Evolutionary conservation across 441 rosid species (phyloP), one percentile per base, ranked within the genome.

Genomic region (Brassica balearica): DNA sequence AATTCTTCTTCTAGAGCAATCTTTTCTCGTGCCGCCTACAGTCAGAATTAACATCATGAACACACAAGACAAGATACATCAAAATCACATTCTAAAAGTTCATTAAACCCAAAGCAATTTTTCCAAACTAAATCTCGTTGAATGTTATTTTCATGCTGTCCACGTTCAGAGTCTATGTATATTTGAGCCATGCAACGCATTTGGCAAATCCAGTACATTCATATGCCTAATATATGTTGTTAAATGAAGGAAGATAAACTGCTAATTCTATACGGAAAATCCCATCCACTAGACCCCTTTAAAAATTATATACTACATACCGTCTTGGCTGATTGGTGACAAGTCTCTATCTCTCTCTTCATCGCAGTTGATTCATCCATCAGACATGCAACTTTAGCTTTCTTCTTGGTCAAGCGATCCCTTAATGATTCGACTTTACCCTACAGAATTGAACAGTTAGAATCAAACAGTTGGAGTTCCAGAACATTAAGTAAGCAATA

Each of bases 1-100:
- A 83, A 79, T 75, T 90, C 91, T 72, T 85, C 88, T 71, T 83
- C 84, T 71, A 90, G 83, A 82, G 91, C 91, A 78, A 84, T 74
- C 74, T 89, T 90, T 81, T 83, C 86, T 69, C 87, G 86, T 68
- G 84, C 88, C 53, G 98, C 98, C 99, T 96, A 78, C 29, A 55
- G 76, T 53, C 65, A 72, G 53, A 25, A 77, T 62, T 73, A 71
- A 20, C 75, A 73, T 73, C 59, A 80, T 29, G 20, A 68, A 72
- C 71, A 58, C 15, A 55, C 60, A 15, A 6, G 60, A 69, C 43
- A 69, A 48, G 22, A 74, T 69, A 17, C 46, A 34, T 25, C 69
- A 73, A 65, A 25, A 64, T 14, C 32, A 69, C 43, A 11, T 34
- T 15, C 1, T 10, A 58, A 9, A 8, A 72, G 11, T 65, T n/a